These are phyloP conservation scores for Lecanoromycetidae sp. DNA, from an alignment of 2,329 filamentous ascomycete species.

Conservation along the genomic window DNA sequence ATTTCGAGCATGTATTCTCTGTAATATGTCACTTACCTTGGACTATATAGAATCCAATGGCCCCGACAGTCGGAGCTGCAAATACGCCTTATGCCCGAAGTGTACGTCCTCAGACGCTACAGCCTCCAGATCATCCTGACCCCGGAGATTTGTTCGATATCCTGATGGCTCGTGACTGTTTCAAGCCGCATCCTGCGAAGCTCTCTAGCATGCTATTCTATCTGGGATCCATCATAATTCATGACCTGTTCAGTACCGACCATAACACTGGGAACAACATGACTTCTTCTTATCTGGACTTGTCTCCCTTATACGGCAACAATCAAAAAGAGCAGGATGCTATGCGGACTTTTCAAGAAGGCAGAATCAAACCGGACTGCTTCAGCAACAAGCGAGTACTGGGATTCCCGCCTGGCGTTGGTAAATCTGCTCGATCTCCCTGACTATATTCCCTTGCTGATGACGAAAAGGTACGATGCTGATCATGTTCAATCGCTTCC, in stretches of 20 bases:
- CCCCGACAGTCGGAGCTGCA: conserved; percentile 54
- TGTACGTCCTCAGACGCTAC: conserved; percentile 45
- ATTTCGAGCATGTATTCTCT: too few relatives aligned
- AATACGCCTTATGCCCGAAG: conserved; percentile 55
- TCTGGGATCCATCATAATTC: conserved; percentile 61
- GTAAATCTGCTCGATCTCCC: too few relatives aligned
- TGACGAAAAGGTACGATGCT: too few relatives aligned
- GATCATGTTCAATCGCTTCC: conserved; percentile 40
- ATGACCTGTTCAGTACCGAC: conserved; percentile 63
- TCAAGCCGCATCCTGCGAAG: conserved; percentile 51
- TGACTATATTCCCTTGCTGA: too few relatives aligned
- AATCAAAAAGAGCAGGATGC: conserved; percentile 36
- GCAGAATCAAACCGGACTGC: conserved; percentile 58
- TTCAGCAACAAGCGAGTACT: conserved; percentile 60
- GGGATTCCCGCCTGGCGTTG: conserved; percentile 59
- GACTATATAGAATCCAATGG: conserved; percentile 55
- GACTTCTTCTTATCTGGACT: conserved; percentile 60
- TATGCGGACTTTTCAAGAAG: conserved; percentile 53
- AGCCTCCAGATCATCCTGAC: conserved; percentile 55
- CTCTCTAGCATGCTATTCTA: conserved; percentile 61
- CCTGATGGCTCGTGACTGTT: conserved; percentile 31
- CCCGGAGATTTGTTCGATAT: conserved; percentile 40
- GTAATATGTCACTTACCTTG: too few relatives aligned
- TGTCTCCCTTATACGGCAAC: conserved; percentile 60
- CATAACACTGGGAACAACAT: conserved; percentile 49